Evolutionary conservation across 1,139 yeast genomes (phyloP), one percentile per base, ranked within the genome.

Genomic region (Candida anutae): DNA sequence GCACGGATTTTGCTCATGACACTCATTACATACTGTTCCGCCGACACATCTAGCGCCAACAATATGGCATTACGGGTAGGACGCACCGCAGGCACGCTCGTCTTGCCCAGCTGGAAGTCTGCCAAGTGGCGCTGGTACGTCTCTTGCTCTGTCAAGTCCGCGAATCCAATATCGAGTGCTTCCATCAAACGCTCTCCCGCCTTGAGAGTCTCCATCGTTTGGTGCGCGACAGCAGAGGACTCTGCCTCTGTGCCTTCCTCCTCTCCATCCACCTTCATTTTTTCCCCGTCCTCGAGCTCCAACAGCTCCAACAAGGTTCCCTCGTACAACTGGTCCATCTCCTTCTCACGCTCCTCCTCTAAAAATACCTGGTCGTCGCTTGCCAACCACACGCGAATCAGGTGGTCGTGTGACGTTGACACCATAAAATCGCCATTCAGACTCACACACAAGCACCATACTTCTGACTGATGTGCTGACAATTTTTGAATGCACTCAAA

Each of bases 301-400:
- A 84, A 56, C 5, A 85, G 75, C 15, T 72, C 74, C 29, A 85
- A 62, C 28, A 88, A 59, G 8, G 83, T 82, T 15, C 69, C 68
- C 49, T 90, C 98, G 48, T 88, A 85, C 35, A 79, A 59, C 52
- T 88, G 95, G 50, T 90, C 98, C 71, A 87, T 67, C 52, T 90
- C 98, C 53, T 81, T 84, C 49, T 93, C 99, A 34, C 90, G 70
- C 58, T 90, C 98, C 65, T 90, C 99, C 51, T 90, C 96, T 36
- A 93, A 58, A 54, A 90, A 90, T 15, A 90, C 88, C 43, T 90
- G 93, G 50, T 90, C 98, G 34, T 82, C 93, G 4, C 94, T 83
- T 48, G 85, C 88, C 37, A 71, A 73, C 98, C 98, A 90, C 14
- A 87, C 57, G 49, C 98, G 69, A 29, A 90, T 76, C 42, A 95